A percentile compares a stretch with the other conserved stretches of the same genome.
Conservation (phyloP, 176 grass and related monocot species). For the Carex myosuroides region DNA sequence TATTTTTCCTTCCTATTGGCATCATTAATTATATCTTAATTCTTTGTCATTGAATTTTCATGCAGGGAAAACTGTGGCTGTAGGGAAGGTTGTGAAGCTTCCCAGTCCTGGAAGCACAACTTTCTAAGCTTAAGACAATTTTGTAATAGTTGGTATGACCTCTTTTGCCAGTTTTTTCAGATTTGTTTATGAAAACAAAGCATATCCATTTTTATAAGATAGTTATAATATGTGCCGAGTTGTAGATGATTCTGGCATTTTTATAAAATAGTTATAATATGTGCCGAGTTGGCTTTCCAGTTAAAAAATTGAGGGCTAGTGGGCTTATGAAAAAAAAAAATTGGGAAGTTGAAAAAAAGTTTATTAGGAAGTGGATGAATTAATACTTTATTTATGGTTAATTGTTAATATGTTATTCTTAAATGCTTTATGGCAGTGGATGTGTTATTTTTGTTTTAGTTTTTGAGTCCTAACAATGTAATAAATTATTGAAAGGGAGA, state of each 20-base stretch:
- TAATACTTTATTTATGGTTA: not conserved
- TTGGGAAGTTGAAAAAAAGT: not conserved
- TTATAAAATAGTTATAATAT: too few relatives aligned
- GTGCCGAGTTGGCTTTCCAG: not conserved
- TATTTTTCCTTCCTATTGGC: not conserved
- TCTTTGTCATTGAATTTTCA: conserved; percentile 1
- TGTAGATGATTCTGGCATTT: not conserved
- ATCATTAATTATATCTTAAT: not conserved
- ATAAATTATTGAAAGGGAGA: not conserved
- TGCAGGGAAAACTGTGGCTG: conserved; percentile 89
- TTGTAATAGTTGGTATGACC: conserved; percentile 37
- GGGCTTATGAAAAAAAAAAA: not conserved
- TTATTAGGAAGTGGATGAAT: not conserved
- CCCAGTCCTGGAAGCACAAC: conserved; percentile 32
- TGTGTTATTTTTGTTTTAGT: not conserved
- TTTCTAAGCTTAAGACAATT: conserved; percentile 48
- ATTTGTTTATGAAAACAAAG: not conserved
- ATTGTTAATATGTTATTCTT: not conserved
- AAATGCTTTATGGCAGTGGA: not conserved
- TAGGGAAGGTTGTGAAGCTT: conserved; percentile 85
- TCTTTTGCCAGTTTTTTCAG: not conserved
- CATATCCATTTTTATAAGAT: not conserved
- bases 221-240: not conserved
- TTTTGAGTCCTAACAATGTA: not conserved
- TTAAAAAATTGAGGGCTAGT: not conserved